Evolutionary conservation across 768 basidiomycete genomes (phyloP), one percentile per base, ranked within the genome.

Genomic region (Mrakia gelida): DNA sequence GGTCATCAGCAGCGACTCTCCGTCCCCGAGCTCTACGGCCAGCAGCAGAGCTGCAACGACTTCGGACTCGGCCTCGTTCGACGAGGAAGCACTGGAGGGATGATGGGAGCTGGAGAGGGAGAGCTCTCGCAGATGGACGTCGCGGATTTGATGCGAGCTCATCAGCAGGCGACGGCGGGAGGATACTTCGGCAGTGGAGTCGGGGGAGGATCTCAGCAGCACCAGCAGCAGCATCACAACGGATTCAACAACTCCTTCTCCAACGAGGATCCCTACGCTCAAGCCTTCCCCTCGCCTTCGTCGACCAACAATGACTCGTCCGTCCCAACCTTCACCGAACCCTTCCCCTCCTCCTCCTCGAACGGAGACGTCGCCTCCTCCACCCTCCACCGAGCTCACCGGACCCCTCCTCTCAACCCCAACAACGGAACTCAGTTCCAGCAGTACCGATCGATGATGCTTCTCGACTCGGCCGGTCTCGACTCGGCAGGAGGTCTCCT

Each of bases 1-100:
- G 11, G 26, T 34, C 32, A 45, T 41, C 28, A 70, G 26, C 67
- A 70, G 8, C 67, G 67, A 41, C 67, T 41, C 7, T 70, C 67
- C 4, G 67, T 68, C 26, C 67, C 67, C 38, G 38, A 70, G 38
- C 67, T 70, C 34, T 45, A 70, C 67, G 67, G 23, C 15, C 67
- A 70, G 18, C 67, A 71, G 68, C 68, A 38, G 38, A 30, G n/a
- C 71, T 28, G n/a, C 49, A 16, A 54, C 43, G 23, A 28, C 71
- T 34, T 18, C 49, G 41, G 23, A 45, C 45, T 38, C 38, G 38
- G 38, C n/a, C 26, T 71, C 26, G 71, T 10, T 8, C 71, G 71
- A 71, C 71, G 71, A 49, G 71, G 38, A 16, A 43, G 23, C 23
- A 71, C 45, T 23, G 71, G 71, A 11, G 45, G 49, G 3, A 38